Percentiles rank a stretch among this genome's conserved stretches.
Conservation (phyloP, 2,329 filamentous ascomycete genomes). For the Graphiopsis chlorocephala region DNA sequence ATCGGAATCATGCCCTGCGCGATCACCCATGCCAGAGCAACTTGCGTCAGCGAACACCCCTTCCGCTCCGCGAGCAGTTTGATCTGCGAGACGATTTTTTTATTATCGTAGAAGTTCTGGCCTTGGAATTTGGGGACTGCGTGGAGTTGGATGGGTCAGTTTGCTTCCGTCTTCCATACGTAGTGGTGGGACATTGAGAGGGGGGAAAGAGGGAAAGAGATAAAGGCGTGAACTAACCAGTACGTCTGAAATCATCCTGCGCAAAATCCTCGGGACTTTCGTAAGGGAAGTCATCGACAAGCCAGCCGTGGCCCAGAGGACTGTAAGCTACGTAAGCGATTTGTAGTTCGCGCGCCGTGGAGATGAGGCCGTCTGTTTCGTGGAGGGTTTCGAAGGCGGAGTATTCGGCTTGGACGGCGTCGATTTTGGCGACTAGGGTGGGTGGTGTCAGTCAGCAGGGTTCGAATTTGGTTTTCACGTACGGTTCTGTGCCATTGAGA, state of each 20-base stretch:
- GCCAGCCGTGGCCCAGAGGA: constrained; percentile 60
- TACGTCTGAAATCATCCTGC: constrained; percentile 41
- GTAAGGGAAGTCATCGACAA: constrained; percentile 49
- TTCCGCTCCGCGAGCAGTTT: constrained; percentile 60
- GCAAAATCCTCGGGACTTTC: constrained; percentile 22
- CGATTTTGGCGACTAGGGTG: constrained; percentile 40
- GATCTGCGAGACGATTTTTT: constrained; percentile 60
- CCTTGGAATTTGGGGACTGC: constrained; percentile 61
- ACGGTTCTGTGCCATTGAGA: background rate
- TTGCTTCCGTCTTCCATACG: too few species aligned
- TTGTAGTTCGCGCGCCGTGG: constrained; percentile 48
- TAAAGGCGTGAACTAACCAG: constrained; percentile 2
- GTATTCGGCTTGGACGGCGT: constrained; percentile 55
- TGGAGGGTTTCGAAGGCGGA: constrained; percentile 40
- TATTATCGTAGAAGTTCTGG: constrained; percentile 63
- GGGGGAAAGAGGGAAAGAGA: background rate
- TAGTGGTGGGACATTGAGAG: too few species aligned
- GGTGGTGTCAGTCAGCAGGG: background rate
- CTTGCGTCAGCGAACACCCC: constrained; percentile 58
- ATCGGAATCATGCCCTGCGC: constrained; percentile 62
- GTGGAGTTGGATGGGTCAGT: background rate
- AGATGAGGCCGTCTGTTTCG: constrained; percentile 36
- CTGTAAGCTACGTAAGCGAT: constrained; percentile 70
- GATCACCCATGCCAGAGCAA: constrained; percentile 64
- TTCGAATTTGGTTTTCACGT: background rate